Percentiles rank a stretch among this genome's conserved stretches.
These are phyloP conservation scores for Salix dunnii DNA, from an alignment of 345 rosid species.

Conservation along the genomic window DNA sequence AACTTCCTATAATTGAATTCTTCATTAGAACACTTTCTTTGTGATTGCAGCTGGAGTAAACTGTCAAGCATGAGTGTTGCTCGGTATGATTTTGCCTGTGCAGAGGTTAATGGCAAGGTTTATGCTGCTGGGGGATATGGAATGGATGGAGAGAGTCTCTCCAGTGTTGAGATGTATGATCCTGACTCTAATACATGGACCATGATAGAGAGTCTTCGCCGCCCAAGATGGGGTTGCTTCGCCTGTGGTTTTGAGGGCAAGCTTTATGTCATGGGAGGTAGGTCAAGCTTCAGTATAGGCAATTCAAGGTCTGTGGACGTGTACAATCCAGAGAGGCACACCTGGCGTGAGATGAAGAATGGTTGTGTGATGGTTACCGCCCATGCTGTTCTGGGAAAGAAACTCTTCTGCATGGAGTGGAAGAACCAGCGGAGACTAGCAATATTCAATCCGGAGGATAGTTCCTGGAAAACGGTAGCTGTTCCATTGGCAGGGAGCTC, in stretches of 20 bases:
- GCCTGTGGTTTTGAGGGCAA: conserved; percentile 74
- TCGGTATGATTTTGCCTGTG: conserved; percentile 86
- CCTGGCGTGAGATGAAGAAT: conserved; percentile 77
- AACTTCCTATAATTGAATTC: not conserved
- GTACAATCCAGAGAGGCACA: conserved; percentile 56
- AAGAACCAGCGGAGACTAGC: conserved; percentile 76
- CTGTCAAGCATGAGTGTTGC: conserved; percentile 64
- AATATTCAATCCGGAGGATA: conserved; percentile 56
- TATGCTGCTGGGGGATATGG: conserved; percentile 87
- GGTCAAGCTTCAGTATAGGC: conserved; percentile 90
- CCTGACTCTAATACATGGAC: conserved; percentile 62
- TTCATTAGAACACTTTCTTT: conserved; percentile 2
- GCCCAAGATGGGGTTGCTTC: conserved; percentile 86
- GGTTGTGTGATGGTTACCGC: conserved; percentile 95
- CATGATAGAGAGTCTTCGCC: conserved; percentile 61
- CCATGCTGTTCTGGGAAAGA: conserved; percentile 68
- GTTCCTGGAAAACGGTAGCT: conserved; percentile 69
- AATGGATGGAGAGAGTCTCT: conserved; percentile 60
- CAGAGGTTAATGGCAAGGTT: conserved; percentile 75
- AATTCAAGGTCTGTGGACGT: conserved; percentile 72
- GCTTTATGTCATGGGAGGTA: conserved; percentile 89
- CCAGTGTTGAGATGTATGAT: conserved; percentile 72
- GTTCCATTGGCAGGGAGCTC: conserved; percentile 77
- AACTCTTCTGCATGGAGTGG: conserved; percentile 90
- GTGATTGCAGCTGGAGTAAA: conserved; percentile 71